Evolutionary conservation across 176 grass and related monocot genomes (phyloP), one percentile per base, ranked within the genome.

Genomic region (Oryza officinalis): DNA sequence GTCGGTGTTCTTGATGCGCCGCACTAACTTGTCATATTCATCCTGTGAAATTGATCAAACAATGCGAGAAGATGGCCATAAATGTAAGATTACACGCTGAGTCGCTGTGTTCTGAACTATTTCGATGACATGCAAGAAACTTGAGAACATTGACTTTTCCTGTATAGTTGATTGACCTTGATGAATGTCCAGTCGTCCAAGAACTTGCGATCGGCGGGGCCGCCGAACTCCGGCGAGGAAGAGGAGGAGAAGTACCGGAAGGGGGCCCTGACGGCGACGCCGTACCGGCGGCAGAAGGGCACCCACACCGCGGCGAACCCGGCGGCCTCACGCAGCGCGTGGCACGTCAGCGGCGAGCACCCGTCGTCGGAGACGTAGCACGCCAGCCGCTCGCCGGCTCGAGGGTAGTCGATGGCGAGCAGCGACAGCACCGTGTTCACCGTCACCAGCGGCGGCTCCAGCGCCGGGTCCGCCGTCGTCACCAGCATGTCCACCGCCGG

Each of bases 281-380:
- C 41, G 27, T 90, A 60, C 23, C 27, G 80, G 72, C 31, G 88
- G 82, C 88, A 90, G 79, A 93, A 93, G 14, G 85, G 91, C 59
- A 88, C 88, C 91, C 91, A 93, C 20, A 83, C 37, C 57, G 32
- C 67, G 22, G 88, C 91, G 70, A 93, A 93, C 35, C 67, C 23
- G 4, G 69, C 69, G 60, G 91, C 74, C 25, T 93, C 78, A 1
- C 66, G 45, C 65, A 88, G 52, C 13, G 88, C 80, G 74, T 80
- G 76, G 70, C 41, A 93, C 22, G 91, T 93, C 22, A 68, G 26
- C 2, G 85, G 69, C n/a, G 88, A 90, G 85, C 74, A 73, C 1
- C 79, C 91, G 63, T 93, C 91, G 70, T 93, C 91, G 33, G 91
- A 93, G 63, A 93, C 79, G 65, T 93, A 93, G 79, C 91, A 93